Base-by-base conservation (phyloP, 2,329 filamentous ascomycete genomes). In the Scolecobasidium constrictum region DNA sequence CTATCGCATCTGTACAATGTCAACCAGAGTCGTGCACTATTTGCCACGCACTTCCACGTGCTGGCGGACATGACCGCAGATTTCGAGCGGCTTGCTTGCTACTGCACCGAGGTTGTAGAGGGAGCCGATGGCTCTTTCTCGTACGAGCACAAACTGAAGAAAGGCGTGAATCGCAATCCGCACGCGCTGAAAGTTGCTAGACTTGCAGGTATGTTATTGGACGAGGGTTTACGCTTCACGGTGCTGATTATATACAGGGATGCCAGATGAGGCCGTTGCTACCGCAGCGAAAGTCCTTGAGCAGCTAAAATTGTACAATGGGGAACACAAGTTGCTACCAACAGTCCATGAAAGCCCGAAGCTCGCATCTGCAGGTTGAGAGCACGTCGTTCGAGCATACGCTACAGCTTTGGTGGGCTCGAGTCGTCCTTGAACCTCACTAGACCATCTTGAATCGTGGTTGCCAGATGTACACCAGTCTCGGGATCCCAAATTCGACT, bases 131-230 rank as follows among this genome's bases (percentile, higher is more conserved):
- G 78, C 1, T 62, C 58, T 0, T 98, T 95, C 59, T 78, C 83
- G 34, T 98, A 94, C 65, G 73, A 93, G 43, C 88, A 98, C 65
- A 82, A 74, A 50, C 63, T 98, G 61, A 75, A 77, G 43, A 78
- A 72, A 57, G 92, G 92, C 0, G 77, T 94, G 45, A 98, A 96
- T 61, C 75, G 79, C 40, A 71, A 83, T 50, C 93, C 86, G 48
- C 92, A 98, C 64, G 92, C 93, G 15, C 67, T 98, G 46, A 96
- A 95, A 57, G 92, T 98, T n/a, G 92, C 92, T 2, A 73, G 74
- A 48, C 65, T 96, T 51, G 93, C 92, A 4, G 88, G 68, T 37
- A 33, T 19, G 40, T 42, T 37, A 9, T 42, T 37, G 12, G 11
- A 3, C 20, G n/a, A 5, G 7, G 3, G 19, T 13, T 19, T 40